Evolutionary conservation across 2,329 filamentous ascomycete genomes (phyloP), one percentile per base, ranked within the genome.

Genomic region (Microsporum ferrugineum): DNA sequence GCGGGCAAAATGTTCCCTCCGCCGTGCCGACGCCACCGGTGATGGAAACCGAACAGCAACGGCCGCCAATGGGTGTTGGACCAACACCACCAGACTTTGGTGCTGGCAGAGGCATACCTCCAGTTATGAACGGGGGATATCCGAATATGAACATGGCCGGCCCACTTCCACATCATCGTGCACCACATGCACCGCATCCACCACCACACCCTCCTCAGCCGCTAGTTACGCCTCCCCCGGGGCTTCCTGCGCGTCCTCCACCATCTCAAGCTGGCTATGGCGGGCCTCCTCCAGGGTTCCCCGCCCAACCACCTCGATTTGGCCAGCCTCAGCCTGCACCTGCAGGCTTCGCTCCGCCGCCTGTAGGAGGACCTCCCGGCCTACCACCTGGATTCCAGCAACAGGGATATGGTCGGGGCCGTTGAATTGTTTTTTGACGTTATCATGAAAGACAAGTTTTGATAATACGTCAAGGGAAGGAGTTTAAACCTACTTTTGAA

Each of bases 211-310:
- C 84, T 38, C 80, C 82, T 17, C 76, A 72, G 60, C 76, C 79
- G 57, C 68, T 79, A 49, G 69, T 72, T 47, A 75, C 75, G 36
- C 76, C 77, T 7, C 77, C 78, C 12, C 77, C 80, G 5, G 81
- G 80, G 33, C 71, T 86, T 31, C 87, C 87, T 43, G 84, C 86
- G 61, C 78, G 87, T 43, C 87, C 87, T n/a, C 87, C 87, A 2
- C 84, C 85, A 17, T 84, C 80, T 14, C 83, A 86, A 68, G 84
- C 77, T 57, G 85, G 84, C 1, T 88, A 87, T 69, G 86, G 86
- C 47, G 87, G 86, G 7, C 85, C 74, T 82, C 12, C 79, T 59
- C 66, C 68, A 63, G 66, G 72, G 12, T 77, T 79, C 63, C 58
- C 71, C 17, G 74, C 73, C 34, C 71, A 68, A 23, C 67, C 66